Conservation (phyloP, 345 rosid species). For the Lagerstroemia speciosa region DNA sequence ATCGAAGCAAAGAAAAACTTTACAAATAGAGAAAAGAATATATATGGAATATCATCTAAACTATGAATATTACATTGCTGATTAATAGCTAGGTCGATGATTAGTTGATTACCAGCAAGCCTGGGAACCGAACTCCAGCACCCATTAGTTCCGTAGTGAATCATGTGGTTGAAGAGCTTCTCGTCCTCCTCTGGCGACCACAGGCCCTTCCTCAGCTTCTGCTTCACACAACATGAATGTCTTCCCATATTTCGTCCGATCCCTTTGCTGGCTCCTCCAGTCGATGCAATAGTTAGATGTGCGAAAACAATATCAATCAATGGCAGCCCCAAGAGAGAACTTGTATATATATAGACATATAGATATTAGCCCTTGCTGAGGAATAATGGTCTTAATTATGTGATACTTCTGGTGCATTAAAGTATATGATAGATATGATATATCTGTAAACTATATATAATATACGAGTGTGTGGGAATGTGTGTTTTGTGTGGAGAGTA, state of each 20-base stretch:
- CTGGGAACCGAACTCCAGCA: conserved; percentile 82
- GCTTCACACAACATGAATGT: conserved; percentile 48
- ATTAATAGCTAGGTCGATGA: no score
- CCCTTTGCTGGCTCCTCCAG: no score
- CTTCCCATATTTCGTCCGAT: conserved; percentile 44
- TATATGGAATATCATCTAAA: not conserved
- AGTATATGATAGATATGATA: no score
- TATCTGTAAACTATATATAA: no score
- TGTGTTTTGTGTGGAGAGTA: no score
- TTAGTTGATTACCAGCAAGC: not conserved
- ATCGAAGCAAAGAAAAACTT: no score
- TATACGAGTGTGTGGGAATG: no score
- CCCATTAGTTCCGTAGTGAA: conserved; percentile 42
- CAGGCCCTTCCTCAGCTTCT: conserved; percentile 54
- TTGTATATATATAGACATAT: not conserved
- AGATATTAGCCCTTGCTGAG: no score
- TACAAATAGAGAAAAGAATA: not conserved
- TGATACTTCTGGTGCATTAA: no score
- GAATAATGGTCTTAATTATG: no score
- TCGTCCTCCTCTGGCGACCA: conserved; percentile 81
- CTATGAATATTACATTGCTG: no score
- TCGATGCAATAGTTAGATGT: not conserved
- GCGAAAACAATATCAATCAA: not conserved
- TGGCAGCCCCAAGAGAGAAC: not conserved
- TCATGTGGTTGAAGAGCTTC: conserved; percentile 46